Conservation (phyloP, 2,329 filamentous ascomycete species). For the Cladosporium colombiae region DNA sequence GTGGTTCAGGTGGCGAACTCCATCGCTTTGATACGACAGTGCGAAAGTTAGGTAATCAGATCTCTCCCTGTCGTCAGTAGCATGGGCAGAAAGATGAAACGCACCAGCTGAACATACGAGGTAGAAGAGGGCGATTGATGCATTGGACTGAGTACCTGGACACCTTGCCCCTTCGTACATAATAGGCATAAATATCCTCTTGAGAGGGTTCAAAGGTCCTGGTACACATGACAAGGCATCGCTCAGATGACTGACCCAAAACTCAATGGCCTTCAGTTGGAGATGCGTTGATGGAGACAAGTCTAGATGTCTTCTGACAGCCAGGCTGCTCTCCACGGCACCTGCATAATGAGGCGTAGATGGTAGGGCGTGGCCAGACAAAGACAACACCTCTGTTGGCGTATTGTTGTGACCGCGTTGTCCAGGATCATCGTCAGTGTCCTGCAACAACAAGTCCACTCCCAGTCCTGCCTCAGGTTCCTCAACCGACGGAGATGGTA, state of each 20-base stretch:
- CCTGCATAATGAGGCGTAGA: neutral
- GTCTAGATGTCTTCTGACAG: neutral
- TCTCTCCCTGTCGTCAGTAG: neutral
- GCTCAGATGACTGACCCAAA: neutral
- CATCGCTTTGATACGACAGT: neutral
- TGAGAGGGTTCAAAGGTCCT: neutral
- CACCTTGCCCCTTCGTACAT: neutral
- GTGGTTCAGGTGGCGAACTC: neutral
- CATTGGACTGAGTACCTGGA: neutral
- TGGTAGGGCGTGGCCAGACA: neutral
- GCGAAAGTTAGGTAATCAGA: neutral
- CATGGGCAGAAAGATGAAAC: neutral
- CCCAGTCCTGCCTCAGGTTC: neutral
- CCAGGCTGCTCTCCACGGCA: neutral
- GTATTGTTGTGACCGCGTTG: neutral
- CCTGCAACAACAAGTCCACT: neutral
- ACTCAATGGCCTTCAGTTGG: neutral
- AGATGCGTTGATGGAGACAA: neutral
- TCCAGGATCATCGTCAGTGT: neutral
- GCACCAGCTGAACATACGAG: neutral
- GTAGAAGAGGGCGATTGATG: neutral
- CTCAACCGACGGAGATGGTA: neutral
- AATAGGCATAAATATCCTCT: neutral
- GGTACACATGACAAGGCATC: neutral
- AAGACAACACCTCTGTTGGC: neutral